Percentiles rank a stretch among this genome's conserved stretches.
These are phyloP conservation scores for Lentinula edodes DNA, from an alignment of 768 basidiomycete genomes.

Conservation along the genomic window DNA sequence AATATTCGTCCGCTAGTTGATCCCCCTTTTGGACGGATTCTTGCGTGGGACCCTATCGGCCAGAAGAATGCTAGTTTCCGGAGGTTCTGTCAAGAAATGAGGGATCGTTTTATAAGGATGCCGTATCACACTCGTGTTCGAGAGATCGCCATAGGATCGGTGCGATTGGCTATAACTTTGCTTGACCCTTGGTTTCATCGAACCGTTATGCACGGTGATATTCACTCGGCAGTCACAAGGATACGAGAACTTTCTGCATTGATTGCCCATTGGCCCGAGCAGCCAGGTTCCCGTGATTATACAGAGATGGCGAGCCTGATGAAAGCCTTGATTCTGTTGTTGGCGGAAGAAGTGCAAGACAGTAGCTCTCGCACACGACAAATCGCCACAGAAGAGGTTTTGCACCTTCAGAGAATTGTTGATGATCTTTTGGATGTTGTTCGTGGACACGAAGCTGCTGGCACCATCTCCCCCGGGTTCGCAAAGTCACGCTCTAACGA, in stretches of 20 bases:
- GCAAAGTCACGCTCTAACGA: not conserved
- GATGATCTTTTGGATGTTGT: constrained; percentile 42
- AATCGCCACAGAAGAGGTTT: constrained; percentile 35
- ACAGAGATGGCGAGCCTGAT: constrained; percentile 56
- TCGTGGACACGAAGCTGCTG: constrained; percentile 28
- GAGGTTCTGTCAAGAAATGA: constrained; percentile 67
- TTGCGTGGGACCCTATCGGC: constrained; percentile 50
- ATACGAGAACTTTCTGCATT: constrained; percentile 36
- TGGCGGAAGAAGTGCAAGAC: constrained; percentile 62
- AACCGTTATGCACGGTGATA: constrained; percentile 30
- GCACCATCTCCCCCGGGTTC: constrained; percentile 6
- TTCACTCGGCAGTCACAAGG: constrained; percentile 18
- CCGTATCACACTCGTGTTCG: constrained; percentile 51
- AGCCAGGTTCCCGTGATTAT: constrained; percentile 63
- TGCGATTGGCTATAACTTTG: constrained; percentile 61
- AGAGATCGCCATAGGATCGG: constrained; percentile 63
- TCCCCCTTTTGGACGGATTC: constrained; percentile 24
- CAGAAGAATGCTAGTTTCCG: constrained; percentile 55
- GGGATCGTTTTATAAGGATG: constrained; percentile 53
- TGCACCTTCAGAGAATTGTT: constrained; percentile 43
- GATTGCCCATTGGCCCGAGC: constrained; percentile 63
- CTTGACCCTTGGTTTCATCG: constrained; percentile 67
- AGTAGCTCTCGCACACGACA: constrained; percentile 33
- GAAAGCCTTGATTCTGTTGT: constrained; percentile 49
- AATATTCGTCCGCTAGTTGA: constrained; percentile 9